Conservation (phyloP, 1,284 basidiomycete genomes). For the Austroboletus novae-zelandiae region DNA sequence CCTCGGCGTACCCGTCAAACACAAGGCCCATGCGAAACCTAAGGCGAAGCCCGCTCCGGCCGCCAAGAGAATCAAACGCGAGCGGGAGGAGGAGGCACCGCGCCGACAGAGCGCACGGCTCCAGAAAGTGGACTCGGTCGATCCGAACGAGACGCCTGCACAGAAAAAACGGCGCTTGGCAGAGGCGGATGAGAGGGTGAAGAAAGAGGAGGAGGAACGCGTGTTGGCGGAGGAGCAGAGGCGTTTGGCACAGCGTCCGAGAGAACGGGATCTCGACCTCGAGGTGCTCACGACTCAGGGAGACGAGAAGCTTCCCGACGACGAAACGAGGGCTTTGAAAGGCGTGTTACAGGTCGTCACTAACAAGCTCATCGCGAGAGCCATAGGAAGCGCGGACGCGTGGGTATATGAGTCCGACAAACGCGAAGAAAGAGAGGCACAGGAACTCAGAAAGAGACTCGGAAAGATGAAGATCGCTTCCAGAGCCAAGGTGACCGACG, state of each 20-base stretch:
- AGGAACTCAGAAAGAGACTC: slow-evolving; percentile 52
- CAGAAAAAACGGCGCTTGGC: slow-evolving; percentile 67
- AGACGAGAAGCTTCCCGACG: slow-evolving; percentile 43
- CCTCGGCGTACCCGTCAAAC: slow-evolving; percentile 44
- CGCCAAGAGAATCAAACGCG: slow-evolving; percentile 50
- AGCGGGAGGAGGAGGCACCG: slow-evolving; percentile 40
- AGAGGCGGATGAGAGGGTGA: slow-evolving; percentile 44
- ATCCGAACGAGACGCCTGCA: slow-evolving; percentile 62
- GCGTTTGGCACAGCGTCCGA: slow-evolving; percentile 60
- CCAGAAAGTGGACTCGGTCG: slow-evolving; percentile 38
- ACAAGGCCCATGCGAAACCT: slow-evolving; percentile 34
- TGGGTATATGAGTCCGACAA: slow-evolving; percentile 46
- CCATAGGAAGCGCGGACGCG: slow-evolving; percentile 46
- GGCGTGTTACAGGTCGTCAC: slow-evolving; percentile 41
- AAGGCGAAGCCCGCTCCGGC: slow-evolving; percentile 66
- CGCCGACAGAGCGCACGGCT: slow-evolving; percentile 66
- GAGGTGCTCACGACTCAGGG: slow-evolving; percentile 37
- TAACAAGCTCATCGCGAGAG: slow-evolving; percentile 36
- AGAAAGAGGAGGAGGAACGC: slow-evolving; percentile 56
- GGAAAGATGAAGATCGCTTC: slow-evolving; percentile 59
- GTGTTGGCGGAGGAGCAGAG: slow-evolving; percentile 59
- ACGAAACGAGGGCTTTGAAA: slow-evolving; percentile 46
- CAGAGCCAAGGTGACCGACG: slow-evolving; percentile 72
- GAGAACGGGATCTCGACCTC: slow-evolving; percentile 66
- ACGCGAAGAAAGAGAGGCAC: slow-evolving; percentile 46